Base-by-base conservation (phyloP, 148 eudicot species). In the Polygonum aviculare region DNA sequence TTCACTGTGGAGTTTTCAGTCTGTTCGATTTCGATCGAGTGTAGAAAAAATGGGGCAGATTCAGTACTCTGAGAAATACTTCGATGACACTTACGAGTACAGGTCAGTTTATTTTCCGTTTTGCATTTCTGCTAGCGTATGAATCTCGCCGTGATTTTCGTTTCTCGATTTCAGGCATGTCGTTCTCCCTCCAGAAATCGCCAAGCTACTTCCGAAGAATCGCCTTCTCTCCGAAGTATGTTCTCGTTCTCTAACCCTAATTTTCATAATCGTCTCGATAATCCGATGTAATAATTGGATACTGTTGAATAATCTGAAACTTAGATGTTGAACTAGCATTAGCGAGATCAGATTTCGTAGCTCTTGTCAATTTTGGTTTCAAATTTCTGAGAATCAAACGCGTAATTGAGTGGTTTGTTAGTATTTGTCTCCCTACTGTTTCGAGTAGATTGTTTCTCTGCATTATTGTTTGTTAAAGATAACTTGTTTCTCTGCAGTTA, bases 11-110 rank as follows among this genome's bases (percentile, higher is more conserved):
- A 67, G 38, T 5, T 36, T 11, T 67, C 72, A 67, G 72, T 38
- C 14, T 19, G 71, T 65, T 35, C 72, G 72, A 36, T 36, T 65
- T 35, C 72, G 72, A 36, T 36, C 72, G 21, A 4, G 9, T 36
- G 72, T 38, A 15, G 6, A 75, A 22, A 75, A 39, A 19, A 75
- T 75, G 77, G 67, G 77, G 15, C 77, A 75, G 70, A 75, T 75
- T 14, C 69, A 75, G 77, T 75, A 75, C 77, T 75, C 77, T 15
- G 69, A 75, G 48, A 75, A 75, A 21, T 75, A 75, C 69, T 38
- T 55, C 7, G 77, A 75, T 3, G 77, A 75, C 49, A 75, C 70
- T 16, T 55, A 57, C 69, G 77, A 75, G 77, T 75, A 57, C 50
- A 75, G 77, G 77, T 75, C n/a, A 5, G 63, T 75, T 38, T 38